phyloP scores from a whole-genome alignment of 1,284 basidiomycete species.

The Peniophora sp. region DNA sequence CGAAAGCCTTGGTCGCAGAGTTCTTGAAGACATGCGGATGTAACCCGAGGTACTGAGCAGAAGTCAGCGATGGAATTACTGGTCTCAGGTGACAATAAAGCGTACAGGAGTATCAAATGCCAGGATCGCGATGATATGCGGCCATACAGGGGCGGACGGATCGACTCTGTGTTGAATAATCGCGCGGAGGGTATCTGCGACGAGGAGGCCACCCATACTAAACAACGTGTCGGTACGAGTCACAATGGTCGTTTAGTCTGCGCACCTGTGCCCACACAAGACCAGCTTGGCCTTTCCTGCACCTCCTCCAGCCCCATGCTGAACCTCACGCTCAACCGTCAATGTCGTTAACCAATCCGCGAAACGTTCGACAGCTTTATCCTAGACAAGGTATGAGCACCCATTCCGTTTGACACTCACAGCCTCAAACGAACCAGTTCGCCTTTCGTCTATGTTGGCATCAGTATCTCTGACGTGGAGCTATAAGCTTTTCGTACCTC shows the following conservation, averaged over 20 bases:
- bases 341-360: constrained; percentile 84
- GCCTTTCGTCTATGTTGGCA: constrained; percentile 63
- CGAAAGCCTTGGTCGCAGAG: constrained; percentile 67
- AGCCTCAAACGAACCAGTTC: constrained; percentile 55
- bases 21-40: constrained; percentile 87
- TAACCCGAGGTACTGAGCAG: constrained; percentile 70
- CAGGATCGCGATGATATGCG: constrained; percentile 70
- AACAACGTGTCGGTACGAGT: background rate
- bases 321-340: constrained; percentile 73
- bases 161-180: constrained; percentile 63
- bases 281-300: constrained; percentile 78
- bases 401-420: constrained; percentile 7
- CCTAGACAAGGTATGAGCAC: constrained; percentile 31
- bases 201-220: constrained; percentile 87
- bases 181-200: constrained; percentile 76
- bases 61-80: background rate
- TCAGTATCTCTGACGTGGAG: background rate
- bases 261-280: constrained; percentile 84
- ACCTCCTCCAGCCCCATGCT: constrained; percentile 55
- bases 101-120: constrained; percentile 89
- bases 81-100: background rate
- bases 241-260: too few relatives aligned
- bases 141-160: constrained; percentile 67
- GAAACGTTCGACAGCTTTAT: constrained; percentile 74
- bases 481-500: constrained; percentile 46